A percentile compares a stretch with the other conserved stretches of the same genome.
These are phyloP conservation scores for Volutella citrinella DNA, from an alignment of 2,329 filamentous ascomycete species.

Conservation along the genomic window DNA sequence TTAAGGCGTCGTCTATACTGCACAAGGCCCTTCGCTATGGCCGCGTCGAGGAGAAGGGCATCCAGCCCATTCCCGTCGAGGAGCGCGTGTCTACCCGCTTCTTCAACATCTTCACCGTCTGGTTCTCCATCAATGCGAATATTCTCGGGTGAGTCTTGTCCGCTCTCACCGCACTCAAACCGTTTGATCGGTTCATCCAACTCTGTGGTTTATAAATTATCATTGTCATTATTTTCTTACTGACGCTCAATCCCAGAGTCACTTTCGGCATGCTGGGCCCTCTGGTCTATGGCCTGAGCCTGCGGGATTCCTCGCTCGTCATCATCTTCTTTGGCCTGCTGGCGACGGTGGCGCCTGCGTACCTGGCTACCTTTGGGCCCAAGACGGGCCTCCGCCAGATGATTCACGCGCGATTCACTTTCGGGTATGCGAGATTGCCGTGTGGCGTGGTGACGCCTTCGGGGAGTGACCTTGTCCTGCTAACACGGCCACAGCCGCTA, in stretches of 20 bases:
- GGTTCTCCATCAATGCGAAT: constrained; percentile 48
- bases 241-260: too few relatives aligned
- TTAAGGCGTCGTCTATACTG: constrained; percentile 25
- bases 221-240: too few relatives aligned
- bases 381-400: constrained; percentile 65
- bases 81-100: constrained; percentile 39
- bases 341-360: constrained; percentile 52
- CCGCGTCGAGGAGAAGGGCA: constrained; percentile 42
- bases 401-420: constrained; percentile 62
- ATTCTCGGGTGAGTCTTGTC: constrained; percentile 38
- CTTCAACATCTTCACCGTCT: constrained; percentile 46
- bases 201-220: too few relatives aligned
- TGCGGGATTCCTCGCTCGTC: constrained; percentile 55
- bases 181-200: too few relatives aligned
- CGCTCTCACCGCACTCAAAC: neutral
- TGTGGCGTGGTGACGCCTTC: too few relatives aligned
- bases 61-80: constrained; percentile 40
- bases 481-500: constrained; percentile 52
- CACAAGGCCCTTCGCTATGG: constrained; percentile 33
- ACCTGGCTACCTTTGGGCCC: constrained; percentile 55
- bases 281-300: constrained; percentile 48
- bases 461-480: too few relatives aligned
- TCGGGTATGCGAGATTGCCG: constrained; percentile 54
- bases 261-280: constrained; percentile 64
- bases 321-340: constrained; percentile 63